Conservation (phyloP, 805 yeast species). For the Helenozyma rhizophorensis region DNA sequence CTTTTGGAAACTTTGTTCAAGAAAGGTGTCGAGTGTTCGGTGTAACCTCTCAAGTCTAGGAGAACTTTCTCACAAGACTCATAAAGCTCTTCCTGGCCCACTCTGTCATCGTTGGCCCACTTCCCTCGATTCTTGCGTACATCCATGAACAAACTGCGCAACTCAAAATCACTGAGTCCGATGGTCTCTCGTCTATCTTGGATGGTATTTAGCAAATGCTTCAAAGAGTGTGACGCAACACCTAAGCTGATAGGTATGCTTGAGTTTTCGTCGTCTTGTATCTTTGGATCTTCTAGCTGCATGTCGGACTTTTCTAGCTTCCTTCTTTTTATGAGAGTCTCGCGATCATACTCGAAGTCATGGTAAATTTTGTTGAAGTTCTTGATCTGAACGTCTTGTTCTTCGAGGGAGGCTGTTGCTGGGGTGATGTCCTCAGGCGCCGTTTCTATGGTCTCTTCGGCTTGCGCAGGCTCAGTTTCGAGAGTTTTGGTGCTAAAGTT, state of each 20-base stretch:
- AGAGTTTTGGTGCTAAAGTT: constrained; percentile 13
- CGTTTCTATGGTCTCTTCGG: constrained; percentile 8
- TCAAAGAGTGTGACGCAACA: constrained; percentile 44
- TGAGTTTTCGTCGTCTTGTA: constrained; percentile 27
- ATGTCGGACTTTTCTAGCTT: constrained; percentile 79
- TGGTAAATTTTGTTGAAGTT: constrained; percentile 73
- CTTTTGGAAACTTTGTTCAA: constrained; percentile 93
- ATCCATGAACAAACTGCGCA: constrained; percentile 81
- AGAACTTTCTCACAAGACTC: constrained; percentile 98
- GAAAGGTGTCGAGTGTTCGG: constrained; percentile 96
- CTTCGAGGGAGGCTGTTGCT: constrained; percentile 21
- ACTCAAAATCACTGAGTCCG: constrained; percentile 72
- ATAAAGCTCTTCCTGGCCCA: constrained; percentile 96
- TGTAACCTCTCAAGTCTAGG: constrained; percentile 79
- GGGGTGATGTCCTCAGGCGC: constrained; percentile 8
- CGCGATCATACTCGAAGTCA: constrained; percentile 70
- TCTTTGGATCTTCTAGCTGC: constrained; percentile 43
- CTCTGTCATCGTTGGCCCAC: constrained; percentile 93
- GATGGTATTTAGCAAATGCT: constrained; percentile 73
- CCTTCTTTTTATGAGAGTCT: constrained; percentile 68
- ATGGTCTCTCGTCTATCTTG: constrained; percentile 77
- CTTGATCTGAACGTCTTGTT: constrained; percentile 45
- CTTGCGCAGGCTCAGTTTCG: constrained; percentile 7
- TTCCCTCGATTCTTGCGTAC: constrained; percentile 93
- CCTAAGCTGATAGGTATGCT: constrained; percentile 33